Evolutionary conservation across 495 filamentous ascomycete species (phyloP).

Genomic region (Aspergillus incahuasiensis): DNA sequence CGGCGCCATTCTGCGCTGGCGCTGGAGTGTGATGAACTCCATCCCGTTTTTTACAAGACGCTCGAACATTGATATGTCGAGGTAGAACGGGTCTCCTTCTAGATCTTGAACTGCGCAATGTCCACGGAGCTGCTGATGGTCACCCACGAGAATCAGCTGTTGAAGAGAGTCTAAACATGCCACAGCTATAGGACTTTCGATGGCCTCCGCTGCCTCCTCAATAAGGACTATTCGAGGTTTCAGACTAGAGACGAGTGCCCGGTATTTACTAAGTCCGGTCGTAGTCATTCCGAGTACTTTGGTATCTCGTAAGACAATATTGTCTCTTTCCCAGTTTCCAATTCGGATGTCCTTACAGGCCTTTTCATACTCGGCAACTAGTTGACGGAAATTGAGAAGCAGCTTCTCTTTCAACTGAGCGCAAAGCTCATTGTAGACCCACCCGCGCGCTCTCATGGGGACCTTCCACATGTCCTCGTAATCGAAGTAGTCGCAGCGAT

Average conservation of each 20-base stretch:
- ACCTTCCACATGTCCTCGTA: slow-evolving; percentile 55
- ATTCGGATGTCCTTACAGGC: slow-evolving; percentile 40
- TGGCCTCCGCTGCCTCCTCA: slow-evolving; percentile 72
- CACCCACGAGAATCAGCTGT: slow-evolving; percentile 72
- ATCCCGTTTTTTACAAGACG: slow-evolving; percentile 68
- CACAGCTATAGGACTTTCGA: slow-evolving; percentile 61
- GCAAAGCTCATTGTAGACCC: slow-evolving; percentile 56
- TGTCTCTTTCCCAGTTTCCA: slow-evolving; percentile 54
- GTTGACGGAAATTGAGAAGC: slow-evolving; percentile 34
- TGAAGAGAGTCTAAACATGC: slow-evolving; percentile 64
- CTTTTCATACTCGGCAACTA: slow-evolving; percentile 39
- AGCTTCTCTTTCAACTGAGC: slow-evolving; percentile 39
- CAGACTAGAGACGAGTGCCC: slow-evolving; percentile 65
- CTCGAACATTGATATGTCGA: slow-evolving; percentile 72
- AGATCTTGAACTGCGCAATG: slow-evolving; percentile 52
- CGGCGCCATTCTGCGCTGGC: slow-evolving; percentile 69
- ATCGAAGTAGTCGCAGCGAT: slow-evolving; percentile 19
- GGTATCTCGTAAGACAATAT: slow-evolving; percentile 41
- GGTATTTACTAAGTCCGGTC: slow-evolving; percentile 86
- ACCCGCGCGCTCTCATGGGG: slow-evolving; percentile 45
- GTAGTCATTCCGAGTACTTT: slow-evolving; percentile 72
- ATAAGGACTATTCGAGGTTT: slow-evolving; percentile 63
- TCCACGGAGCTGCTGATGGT: slow-evolving; percentile 69
- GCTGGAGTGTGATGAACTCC: slow-evolving; percentile 53
- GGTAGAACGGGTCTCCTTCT: slow-evolving; percentile 51